phyloP scores from a whole-genome alignment of 1,284 basidiomycete genomes.

The Schizopora paradoxa region DNA sequence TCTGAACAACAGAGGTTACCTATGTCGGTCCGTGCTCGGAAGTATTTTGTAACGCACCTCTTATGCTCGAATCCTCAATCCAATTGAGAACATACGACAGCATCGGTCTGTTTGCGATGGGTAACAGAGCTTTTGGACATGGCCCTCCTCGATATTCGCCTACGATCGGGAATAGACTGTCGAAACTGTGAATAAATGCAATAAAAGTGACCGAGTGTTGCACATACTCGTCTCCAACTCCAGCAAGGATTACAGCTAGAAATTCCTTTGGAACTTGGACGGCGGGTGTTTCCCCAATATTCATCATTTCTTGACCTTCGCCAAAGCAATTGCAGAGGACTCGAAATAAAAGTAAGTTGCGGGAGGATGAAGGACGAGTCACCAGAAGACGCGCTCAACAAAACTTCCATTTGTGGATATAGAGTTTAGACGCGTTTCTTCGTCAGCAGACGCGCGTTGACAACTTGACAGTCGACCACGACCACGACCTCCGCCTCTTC shows the following conservation, averaged over 20 bases:
- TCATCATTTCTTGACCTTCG: no score
- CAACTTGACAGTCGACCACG: no score
- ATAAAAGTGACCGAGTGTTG: not conserved
- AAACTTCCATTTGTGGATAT: no score
- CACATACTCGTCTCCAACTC: slow-evolving; percentile 81
- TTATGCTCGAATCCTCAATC: slow-evolving; percentile 83
- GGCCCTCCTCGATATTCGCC: slow-evolving; percentile 69
- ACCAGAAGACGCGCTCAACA: no score
- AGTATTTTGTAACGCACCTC: slow-evolving; percentile 46
- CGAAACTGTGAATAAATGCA: slow-evolving; percentile 17
- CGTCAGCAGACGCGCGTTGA: no score
- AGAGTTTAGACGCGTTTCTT: no score
- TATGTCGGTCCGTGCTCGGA: slow-evolving; percentile 7
- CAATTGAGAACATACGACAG: slow-evolving; percentile 81
- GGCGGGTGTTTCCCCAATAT: slow-evolving; percentile 51
- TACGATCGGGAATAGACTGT: slow-evolving; percentile 49
- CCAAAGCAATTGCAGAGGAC: no score
- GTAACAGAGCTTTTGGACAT: slow-evolving; percentile 80
- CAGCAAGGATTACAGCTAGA: slow-evolving; percentile 78
- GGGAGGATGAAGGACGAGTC: no score
- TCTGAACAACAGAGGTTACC: slow-evolving; percentile 41
- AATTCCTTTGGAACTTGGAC: slow-evolving; percentile 64
- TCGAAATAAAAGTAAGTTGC: no score
- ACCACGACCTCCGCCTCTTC: no score
- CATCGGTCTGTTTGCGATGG: slow-evolving; percentile 84